A percentile compares a stretch with the other conserved stretches of the same genome.
These are phyloP conservation scores for Fusarium sp. DNA, from an alignment of 2,329 filamentous ascomycete species.

Conservation along the genomic window DNA sequence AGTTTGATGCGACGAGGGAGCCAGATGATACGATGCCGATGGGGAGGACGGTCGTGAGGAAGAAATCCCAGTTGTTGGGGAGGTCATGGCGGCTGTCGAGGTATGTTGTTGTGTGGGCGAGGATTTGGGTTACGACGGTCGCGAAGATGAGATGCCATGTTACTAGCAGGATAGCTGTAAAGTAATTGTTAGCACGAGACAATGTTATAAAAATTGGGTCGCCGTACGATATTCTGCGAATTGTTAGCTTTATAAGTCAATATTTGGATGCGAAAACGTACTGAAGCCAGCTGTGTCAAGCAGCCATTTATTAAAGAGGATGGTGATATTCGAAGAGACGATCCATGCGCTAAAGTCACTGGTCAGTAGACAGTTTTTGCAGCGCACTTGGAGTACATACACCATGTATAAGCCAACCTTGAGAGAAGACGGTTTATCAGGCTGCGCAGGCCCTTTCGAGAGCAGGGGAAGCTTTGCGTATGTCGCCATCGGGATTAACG, in stretches of 20 bases:
- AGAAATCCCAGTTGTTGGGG: slow-evolving; percentile 19
- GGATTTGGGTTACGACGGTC: slow-evolving; percentile 24
- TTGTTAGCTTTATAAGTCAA: background rate
- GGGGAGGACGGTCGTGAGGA: background rate
- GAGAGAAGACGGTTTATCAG: background rate
- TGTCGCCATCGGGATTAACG: background rate
- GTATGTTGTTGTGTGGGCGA: slow-evolving; percentile 25
- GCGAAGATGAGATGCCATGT: slow-evolving; percentile 35
- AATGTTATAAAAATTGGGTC: no score
- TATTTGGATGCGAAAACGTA: background rate
- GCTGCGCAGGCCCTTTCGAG: background rate
- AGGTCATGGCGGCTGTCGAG: slow-evolving; percentile 30
- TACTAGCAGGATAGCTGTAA: slow-evolving; percentile 15
- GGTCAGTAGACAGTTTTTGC: no score
- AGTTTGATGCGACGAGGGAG: slow-evolving; percentile 14
- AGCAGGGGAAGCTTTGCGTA: background rate
- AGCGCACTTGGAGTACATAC: background rate
- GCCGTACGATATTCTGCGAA: slow-evolving; percentile 3
- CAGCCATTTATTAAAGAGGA: slow-evolving; percentile 20
- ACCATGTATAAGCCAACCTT: slow-evolving; percentile 15
- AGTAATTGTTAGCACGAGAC: no score
- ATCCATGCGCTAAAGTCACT: slow-evolving; percentile 2
- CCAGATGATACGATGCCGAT: slow-evolving; percentile 15
- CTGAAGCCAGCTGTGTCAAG: slow-evolving; percentile 21
- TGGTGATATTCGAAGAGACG: slow-evolving; percentile 6